Base-by-base conservation (phyloP, 1,284 basidiomycete genomes). In the Heliocybe sulcata region DNA sequence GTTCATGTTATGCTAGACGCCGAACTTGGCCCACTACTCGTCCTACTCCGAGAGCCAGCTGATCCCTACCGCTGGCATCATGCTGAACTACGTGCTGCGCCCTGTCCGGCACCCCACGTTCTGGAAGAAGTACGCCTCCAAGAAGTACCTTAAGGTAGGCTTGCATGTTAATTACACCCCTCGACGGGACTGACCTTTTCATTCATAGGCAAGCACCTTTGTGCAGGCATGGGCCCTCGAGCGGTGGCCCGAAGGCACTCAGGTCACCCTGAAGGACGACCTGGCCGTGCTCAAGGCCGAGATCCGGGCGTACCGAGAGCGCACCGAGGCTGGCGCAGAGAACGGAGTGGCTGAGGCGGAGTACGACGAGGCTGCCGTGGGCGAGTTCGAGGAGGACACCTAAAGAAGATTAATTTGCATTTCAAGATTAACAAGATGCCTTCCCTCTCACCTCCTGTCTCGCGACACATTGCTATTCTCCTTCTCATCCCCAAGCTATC, bases 21-120 rank as follows among this genome's bases (percentile, higher is more conserved):
- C 92, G 20, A 92, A 95, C 69, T 69, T 95, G 59, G 90, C 92
- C 1, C 94, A 98, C 69, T 98, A 95, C 70, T 94, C 94, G 2
- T 85, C 86, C 26, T 98, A 97, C 71, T 75, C 87, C 9, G 92
- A 98, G 72, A 84, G 83, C 52, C 86, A 87, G 57, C 71, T 99
- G 55, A 72, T 96, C 26, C 91, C 92, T 0, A 90, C 87, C 0
- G 96, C 94, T 1, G 94, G 93, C 69, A 65, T 94, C 61, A 98
- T 98, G 93, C 69, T 98, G 61, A 92, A 96, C 72, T 98, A 94
- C 68, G 76, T 96, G 58, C 76, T 96, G 54, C 85, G 90, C 64
- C 83, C 86, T 2, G 69, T 85, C 55, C 75, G 77, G 52, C 85
- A 92, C 58, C 85, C 91, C 49, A 85, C 85, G 6, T 92, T 96